phyloP scores from a whole-genome alignment of 371 early-diverging fungal genomes.

The Dichotomocladium elegans region DNA sequence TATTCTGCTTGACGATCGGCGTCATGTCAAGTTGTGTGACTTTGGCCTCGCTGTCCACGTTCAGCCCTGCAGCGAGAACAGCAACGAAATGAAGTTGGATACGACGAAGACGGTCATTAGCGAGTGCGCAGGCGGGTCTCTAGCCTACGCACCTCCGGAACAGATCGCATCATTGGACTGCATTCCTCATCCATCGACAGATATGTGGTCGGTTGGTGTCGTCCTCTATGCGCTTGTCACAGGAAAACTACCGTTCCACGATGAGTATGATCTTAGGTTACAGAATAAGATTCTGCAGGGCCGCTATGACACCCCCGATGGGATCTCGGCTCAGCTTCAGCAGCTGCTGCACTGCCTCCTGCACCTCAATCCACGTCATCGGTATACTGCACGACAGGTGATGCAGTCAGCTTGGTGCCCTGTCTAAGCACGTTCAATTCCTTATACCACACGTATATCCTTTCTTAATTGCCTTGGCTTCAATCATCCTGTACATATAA shows the following conservation, averaged over 20 bases:
- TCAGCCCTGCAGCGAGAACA: not conserved
- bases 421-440: no score
- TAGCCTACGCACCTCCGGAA: slow-evolving; percentile 79
- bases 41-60: slow-evolving; percentile 76
- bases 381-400: slow-evolving; percentile 19
- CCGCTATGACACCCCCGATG: slow-evolving; percentile 34
- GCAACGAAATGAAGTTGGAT: not conserved
- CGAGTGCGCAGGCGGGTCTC: slow-evolving; percentile 54
- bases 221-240: slow-evolving; percentile 71
- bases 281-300: slow-evolving; percentile 61
- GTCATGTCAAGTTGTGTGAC: slow-evolving; percentile 75
- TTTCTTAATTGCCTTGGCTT: no score
- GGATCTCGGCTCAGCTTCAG: slow-evolving; percentile 17
- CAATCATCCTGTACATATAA: no score
- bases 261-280: slow-evolving; percentile 67
- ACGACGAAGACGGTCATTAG: not conserved
- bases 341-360: slow-evolving; percentile 23
- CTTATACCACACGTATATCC: no score
- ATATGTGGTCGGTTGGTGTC: slow-evolving; percentile 88
- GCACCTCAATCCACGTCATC: slow-evolving; percentile 14
- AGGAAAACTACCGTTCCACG: slow-evolving; percentile 74
- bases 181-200: slow-evolving; percentile 48
- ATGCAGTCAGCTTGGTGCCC: slow-evolving; percentile 31
- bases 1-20: slow-evolving; percentile 57
- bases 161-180: slow-evolving; percentile 17